Base-by-base conservation (phyloP, 2,329 filamentous ascomycete genomes). In the Amylocarpus encephaloides region DNA sequence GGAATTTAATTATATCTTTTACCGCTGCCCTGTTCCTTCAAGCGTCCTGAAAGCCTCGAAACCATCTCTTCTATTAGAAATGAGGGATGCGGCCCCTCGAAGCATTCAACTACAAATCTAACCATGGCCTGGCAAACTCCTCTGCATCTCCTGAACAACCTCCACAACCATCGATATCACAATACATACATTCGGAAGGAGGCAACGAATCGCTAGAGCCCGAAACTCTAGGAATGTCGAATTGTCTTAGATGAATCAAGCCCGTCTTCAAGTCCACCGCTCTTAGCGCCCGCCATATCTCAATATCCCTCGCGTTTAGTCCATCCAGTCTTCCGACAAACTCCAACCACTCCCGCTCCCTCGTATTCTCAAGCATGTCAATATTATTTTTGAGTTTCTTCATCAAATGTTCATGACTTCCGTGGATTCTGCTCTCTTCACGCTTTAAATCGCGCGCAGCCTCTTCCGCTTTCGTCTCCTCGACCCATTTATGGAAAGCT, bases 291-390 rank as follows among this genome's bases (percentile, higher is more conserved):
- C 32, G 39, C 44, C 44, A 47, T 30, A 39, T 46, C 33, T 19
- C 19, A 7, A 38, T 46, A 10, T 47, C 44, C 9, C 35, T 38
- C 22, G 22, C 16, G 16, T 41, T 43, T 19, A 43, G 18, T 12
- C 40, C 46, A 15, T 51, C 45, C 9, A 51, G 22, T 9, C n/a
- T 16, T n/a, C 26, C 45, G 16, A 48, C 40, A 36, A 51, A 51
- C 12, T 44, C 45, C 12, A 48, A 13, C 49, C 44, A 51, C 6
- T 33, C 32, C 12, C 34, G 15, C 16, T 44, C 47, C 11, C 43
- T 40, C 30, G 35, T 42, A 9, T 29, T 39, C 19, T 53, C 47
- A 6, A 53, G 33, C 5, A 39, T 32, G 6, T 39, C 32, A 15
- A 53, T 42, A 13, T 39, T 42, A 12, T 46, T 16, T 11, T 41